A percentile compares a stretch with the other conserved stretches of the same genome.
Evolutionary conservation across 169 alveolate species (phyloP).

Genomic region (Neospora caninum): DNA sequence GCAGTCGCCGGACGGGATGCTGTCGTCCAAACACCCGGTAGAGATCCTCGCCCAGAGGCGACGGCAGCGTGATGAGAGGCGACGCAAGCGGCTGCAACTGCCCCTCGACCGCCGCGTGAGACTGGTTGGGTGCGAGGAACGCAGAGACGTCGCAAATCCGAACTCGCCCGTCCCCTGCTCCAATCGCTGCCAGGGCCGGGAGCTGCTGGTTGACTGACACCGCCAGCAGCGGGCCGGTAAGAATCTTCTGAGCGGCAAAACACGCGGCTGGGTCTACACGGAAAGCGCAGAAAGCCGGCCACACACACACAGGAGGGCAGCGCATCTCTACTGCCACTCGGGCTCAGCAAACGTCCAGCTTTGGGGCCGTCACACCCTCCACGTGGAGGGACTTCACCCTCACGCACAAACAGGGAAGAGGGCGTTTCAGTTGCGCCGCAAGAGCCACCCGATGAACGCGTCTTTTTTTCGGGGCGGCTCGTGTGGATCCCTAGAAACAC

Average conservation of each 20-base stretch:
- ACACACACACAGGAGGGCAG: too few relatives aligned
- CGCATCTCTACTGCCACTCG: too few relatives aligned
- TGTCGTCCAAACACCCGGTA: not conserved
- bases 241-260: not conserved
- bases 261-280: not conserved
- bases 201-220: not conserved
- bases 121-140: not conserved
- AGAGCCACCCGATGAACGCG: too few relatives aligned
- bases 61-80: conserved; percentile 22
- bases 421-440: too few relatives aligned
- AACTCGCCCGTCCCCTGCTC: conserved; percentile 3
- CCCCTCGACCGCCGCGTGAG: not conserved
- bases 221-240: not conserved
- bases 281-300: not conserved
- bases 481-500: too few relatives aligned
- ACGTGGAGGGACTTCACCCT: too few relatives aligned
- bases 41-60: conserved; percentile 33
- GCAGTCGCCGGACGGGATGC: conserved; percentile 18
- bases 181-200: conserved; percentile 18
- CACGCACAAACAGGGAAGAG: too few relatives aligned
- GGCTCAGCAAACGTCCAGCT: too few relatives aligned
- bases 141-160: conserved; percentile 28
- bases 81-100: not conserved
- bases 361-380: too few relatives aligned
- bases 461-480: too few relatives aligned